Percentiles rank a stretch among this genome's conserved stretches.
These are phyloP conservation scores for Trametopsis cervina DNA, from an alignment of 768 basidiomycete genomes.

Conservation along the genomic window DNA sequence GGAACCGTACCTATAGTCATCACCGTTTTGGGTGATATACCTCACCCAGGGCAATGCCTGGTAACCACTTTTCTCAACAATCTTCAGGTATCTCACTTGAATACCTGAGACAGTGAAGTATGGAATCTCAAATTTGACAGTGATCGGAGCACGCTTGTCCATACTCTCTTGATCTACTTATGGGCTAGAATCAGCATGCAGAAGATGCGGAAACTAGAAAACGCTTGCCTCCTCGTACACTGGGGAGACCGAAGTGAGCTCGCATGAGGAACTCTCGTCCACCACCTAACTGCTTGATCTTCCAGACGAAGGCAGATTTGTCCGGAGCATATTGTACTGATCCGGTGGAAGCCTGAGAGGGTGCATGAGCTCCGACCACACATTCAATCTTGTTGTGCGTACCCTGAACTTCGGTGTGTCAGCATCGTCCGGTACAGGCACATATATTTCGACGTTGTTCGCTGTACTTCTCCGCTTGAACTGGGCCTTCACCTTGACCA, in stretches of 20 bases:
- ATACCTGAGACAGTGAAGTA: conserved; percentile 98
- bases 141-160: conserved; percentile 90
- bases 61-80: conserved; percentile 98
- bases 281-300: conserved; percentile 96
- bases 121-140: conserved; percentile 97
- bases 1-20: conserved; percentile 73
- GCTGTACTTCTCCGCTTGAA: conserved; percentile 96
- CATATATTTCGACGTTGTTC: conserved; percentile 98
- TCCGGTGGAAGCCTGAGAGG: conserved; percentile 81
- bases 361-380: background rate
- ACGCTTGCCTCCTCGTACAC: conserved; percentile 76
- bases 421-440: conserved; percentile 98
- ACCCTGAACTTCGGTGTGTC: conserved; percentile 97
- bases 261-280: conserved; percentile 97
- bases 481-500: conserved; percentile 94
- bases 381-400: conserved; percentile 21
- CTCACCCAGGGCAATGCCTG: conserved; percentile 95
- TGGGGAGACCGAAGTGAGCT: conserved; percentile 94
- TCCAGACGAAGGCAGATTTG: conserved; percentile 98
- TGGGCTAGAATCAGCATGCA: background rate
- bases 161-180: conserved; percentile 52
- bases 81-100: conserved; percentile 96
- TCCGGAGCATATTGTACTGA: conserved; percentile 96
- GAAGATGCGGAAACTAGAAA: background rate
- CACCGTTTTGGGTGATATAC: conserved; percentile 88